phyloP scores from a whole-genome alignment of 495 filamentous ascomycete species.

The Penicillium ochrochloron region DNA sequence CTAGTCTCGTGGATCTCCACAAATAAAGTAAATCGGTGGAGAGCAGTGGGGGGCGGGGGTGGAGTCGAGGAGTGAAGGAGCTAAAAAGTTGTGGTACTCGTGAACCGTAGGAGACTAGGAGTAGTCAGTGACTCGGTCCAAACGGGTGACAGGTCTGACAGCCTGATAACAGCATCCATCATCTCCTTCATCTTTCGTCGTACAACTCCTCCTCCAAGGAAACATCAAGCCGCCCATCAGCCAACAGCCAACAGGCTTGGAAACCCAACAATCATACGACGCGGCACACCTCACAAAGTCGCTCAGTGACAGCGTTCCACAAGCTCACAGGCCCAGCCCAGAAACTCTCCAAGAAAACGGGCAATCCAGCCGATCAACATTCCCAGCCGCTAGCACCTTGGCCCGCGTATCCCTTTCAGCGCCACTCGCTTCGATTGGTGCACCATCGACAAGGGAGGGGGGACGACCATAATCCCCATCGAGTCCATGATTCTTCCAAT shows the following conservation, averaged over 20 bases:
- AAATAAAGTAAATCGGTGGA: conserved; percentile 20
- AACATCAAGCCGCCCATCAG: background rate
- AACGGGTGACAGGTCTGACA: background rate
- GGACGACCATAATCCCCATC: background rate
- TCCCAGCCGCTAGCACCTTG: conserved; percentile 23
- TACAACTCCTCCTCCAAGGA: background rate
- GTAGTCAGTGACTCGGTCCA: too few relatives aligned
- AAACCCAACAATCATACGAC: conserved; percentile 4
- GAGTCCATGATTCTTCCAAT: conserved; percentile 6
- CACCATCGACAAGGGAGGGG: conserved; percentile 14
- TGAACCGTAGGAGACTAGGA: too few relatives aligned
- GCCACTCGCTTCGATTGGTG: conserved; percentile 22
- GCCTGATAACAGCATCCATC: background rate
- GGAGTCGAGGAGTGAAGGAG: background rate
- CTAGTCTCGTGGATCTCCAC: conserved; percentile 3
- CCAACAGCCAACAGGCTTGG: background rate
- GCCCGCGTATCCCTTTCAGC: conserved; percentile 26
- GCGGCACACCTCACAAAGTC: background rate
- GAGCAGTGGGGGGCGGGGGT: conserved; percentile 7
- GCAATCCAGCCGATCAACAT: conserved; percentile 34
- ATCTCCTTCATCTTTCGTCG: background rate
- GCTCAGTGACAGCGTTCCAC: background rate
- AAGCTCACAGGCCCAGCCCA: background rate
- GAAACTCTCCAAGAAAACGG: conserved; percentile 11
- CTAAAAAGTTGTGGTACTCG: too few relatives aligned